Base-by-base conservation (phyloP, 164 flowering plant species). In the Cinnamomum micranthum region DNA sequence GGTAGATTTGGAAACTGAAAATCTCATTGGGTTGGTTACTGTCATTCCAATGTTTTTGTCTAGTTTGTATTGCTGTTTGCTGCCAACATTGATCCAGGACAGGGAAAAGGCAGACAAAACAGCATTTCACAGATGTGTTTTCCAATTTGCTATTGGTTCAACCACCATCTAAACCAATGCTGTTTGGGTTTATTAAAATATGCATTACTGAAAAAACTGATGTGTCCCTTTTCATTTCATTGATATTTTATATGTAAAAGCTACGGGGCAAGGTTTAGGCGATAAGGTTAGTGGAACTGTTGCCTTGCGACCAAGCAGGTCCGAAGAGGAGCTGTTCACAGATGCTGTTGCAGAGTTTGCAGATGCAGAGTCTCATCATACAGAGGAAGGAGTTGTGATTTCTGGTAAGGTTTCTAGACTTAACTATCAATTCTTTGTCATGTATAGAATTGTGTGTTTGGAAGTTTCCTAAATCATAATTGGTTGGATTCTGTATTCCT, bases 321-420 rank as follows among this genome's bases (percentile, higher is more conserved):
- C 92, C 9, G 92, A 86, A 80, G 89, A 88, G 50, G 97, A 91
- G 3, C 79, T 81, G 33, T 92, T 89, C 67, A 17, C 91, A 0
- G 98, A 91, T 83, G 95, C 98, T 20, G 87, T 65, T 23, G 52
- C 85, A 1, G 93, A 92, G 22, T 92, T 91, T 81, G 23, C 79
- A 0, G 91, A 90, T 65, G 27, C 79, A 70, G 82, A 77, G 14
- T 25, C 71, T 14, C 70, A 73, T 71, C 35, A 72, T 0, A 81
- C n/a, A 55, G 7, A 3, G 60, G 60, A 55, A 55, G 60, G n/a
- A 15, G 60, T 55, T 15, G n/a, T 17, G 17, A 20, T 55, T 55
- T 15, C 60, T 15, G 60, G 60, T 55, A 14, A 55, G n/a, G 2
- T 55, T 55, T 55, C 60, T 55, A 1, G 6, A 20, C 60, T 55